Conservation (phyloP, 148 eudicot species). For the Rhododendron griersonianum region DNA sequence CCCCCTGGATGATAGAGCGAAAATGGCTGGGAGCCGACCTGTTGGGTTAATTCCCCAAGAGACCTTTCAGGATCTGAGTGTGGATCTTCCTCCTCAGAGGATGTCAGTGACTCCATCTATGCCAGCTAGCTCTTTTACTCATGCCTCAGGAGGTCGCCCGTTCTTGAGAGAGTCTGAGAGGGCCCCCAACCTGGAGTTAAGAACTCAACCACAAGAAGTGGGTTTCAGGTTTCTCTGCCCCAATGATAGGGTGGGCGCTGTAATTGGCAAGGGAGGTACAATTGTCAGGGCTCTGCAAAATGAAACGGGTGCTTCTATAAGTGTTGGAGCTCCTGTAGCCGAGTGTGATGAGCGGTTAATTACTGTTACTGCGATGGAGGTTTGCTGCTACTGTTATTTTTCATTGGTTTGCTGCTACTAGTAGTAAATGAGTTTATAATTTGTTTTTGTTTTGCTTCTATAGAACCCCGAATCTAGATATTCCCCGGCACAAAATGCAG, state of each 20-base stretch:
- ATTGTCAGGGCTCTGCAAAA: conserved; percentile 59
- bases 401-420: neutral
- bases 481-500: conserved; percentile 77
- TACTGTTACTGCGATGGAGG: conserved; percentile 64
- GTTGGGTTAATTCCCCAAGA: conserved; percentile 29
- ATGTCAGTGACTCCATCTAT: conserved; percentile 22
- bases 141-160: conserved; percentile 25
- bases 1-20: conserved; percentile 24
- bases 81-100: conserved; percentile 30
- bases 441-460: conserved; percentile 13
- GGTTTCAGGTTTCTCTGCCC: conserved; percentile 43
- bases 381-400: conserved; percentile 23
- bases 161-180: conserved; percentile 29
- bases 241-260: conserved; percentile 55
- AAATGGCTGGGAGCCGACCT: conserved; percentile 29
- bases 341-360: conserved; percentile 63
- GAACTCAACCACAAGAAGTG: conserved; percentile 41
- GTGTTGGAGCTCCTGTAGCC: conserved; percentile 36
- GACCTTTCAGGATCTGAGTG: conserved; percentile 19
- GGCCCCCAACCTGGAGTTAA: conserved; percentile 18
- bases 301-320: conserved; percentile 65
- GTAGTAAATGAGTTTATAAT: conserved; percentile 1
- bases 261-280: conserved; percentile 77
- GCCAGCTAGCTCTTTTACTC: conserved; percentile 27
- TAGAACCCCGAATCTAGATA: conserved; percentile 47